Evolutionary conservation across 148 eudicot species (phyloP), one percentile per base, ranked within the genome.

Genomic region (Oxyria digyna): DNA sequence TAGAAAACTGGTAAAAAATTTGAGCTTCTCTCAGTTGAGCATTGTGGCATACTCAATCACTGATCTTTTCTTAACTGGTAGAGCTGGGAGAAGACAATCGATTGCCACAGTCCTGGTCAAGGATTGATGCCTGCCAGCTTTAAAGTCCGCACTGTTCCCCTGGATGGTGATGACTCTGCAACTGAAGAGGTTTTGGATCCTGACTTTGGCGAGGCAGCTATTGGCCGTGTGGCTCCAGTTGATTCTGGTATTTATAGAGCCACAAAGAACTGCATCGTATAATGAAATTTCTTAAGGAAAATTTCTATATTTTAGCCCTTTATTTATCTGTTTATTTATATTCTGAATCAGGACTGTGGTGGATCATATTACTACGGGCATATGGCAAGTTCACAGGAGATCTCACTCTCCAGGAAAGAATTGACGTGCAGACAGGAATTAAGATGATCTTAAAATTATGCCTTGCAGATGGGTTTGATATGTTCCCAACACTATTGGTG

Each of bases 41-140:
- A 59, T 27, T 31, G 8, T 35, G 6, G 6, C 38, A 35, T n/a
- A n/a, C n/a, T 59, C 38, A 13, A 18, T 13, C 31, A 59, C 38
- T 59, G 38, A 59, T 59, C 20, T 31, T 59, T 27, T 0, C 35
- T 40, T 20, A 59, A n/a, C 46, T 73, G 29, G 62, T 79, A 83
- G 86, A 83, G 86, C 71, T 83, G 86, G 86, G 86, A 80, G 72
- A 83, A 83, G 78, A 83, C 86, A 50, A 83, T 83, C 79, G 86
- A 83, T 72, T 83, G 86, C 52, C 86, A 83, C 66, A 83, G 86
- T 67, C 86, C 86, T 42, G 86, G 86, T 65, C 86, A 83, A 78
- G 86, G 86, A 26, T 69, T 83, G 73, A 83, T 83, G 86, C 86
- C 86, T 62, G 86, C 86, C 67, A 83, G 86, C 77, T 83, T 83